Base-by-base conservation (phyloP, 1,284 basidiomycete species). In the Ustilago xerochloae region DNA sequence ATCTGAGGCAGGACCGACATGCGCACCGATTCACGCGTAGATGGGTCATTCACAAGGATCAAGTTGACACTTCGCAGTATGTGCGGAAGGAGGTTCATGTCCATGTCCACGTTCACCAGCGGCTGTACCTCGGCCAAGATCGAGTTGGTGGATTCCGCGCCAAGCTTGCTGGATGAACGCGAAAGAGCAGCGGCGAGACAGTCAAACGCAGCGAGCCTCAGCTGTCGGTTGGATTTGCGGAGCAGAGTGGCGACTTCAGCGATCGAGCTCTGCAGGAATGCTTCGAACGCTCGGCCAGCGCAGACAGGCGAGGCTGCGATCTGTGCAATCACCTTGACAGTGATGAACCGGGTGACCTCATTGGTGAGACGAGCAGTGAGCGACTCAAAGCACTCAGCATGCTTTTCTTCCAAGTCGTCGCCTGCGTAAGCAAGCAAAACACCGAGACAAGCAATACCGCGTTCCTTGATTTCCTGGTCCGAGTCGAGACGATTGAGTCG, bases 371-470 rank as follows among this genome's bases (percentile, higher is more conserved):
- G 89, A 4, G 90, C 88, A 46, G 90, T 88, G 79, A 96, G 91
- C 57, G 97, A 90, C 5, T 89, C 89, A 46, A 89, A 83, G 26
- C 84, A 84, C 4, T 80, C 78, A 4, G 75, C 57, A 48, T 85
- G 84, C 39, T 78, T 66, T n/a, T 86, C 83, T 0, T 80, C 75
- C 15, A 88, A 79, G 16, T 90, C 86, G 53, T 94, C 93, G 0
- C 92, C 91, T 10, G 93, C 93, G 72, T 90, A 90, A 35, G 93
- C 89, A 88, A 97, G 92, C 5, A 98, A 86, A 79, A 93, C 91
- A 1, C 92, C 93, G 35, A 97, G 88, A 43, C 90, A 90, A 32
- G 91, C 89, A 78, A 98, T 91, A 0, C 93, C 93, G 70, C 89
- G 90, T 35, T 89, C 88, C 39, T 93, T 90, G 32, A 99, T 93